phyloP scores from a whole-genome alignment of 2,329 filamentous ascomycete species.

The Nigrospora sphaerica region DNA sequence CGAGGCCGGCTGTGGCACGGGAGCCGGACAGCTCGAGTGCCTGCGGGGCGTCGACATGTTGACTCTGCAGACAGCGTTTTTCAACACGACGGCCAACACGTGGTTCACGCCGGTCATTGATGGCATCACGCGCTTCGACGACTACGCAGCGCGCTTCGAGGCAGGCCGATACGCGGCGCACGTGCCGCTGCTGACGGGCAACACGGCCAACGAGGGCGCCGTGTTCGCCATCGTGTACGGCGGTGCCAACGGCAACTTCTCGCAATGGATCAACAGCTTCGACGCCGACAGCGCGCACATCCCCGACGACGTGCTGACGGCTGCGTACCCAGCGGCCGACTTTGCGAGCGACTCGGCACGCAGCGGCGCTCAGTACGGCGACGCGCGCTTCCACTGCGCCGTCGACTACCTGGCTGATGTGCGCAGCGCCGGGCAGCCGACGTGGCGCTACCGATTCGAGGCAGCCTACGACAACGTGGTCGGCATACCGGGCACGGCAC shows the following conservation, averaged over 20 bases:
- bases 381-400: constrained; percentile 37
- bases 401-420: constrained; percentile 31
- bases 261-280: constrained; percentile 24
- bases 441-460: constrained; percentile 36
- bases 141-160: constrained; percentile 19
- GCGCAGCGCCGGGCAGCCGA: constrained; percentile 27
- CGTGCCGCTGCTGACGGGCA: constrained; percentile 27
- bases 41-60: constrained; percentile 23
- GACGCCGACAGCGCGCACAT: constrained; percentile 31
- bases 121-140: constrained; percentile 22
- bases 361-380: constrained; percentile 35
- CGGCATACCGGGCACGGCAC: constrained; percentile 23
- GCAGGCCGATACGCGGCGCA: constrained; percentile 22
- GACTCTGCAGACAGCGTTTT: constrained; percentile 20
- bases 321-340: constrained; percentile 26
- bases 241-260: constrained; percentile 21
- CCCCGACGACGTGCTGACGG: constrained; percentile 22
- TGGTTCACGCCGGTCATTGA: constrained; percentile 34
- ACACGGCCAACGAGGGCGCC: constrained; percentile 26
- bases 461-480: constrained; percentile 32
- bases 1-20: constrained; percentile 26
- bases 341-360: constrained; percentile 28
- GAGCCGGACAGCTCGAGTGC: constrained; percentile 26
- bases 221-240: constrained; percentile 28
- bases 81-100: constrained; percentile 28